Percentiles rank a stretch among this genome's conserved stretches.
phyloP scores from a whole-genome alignment of 306 rosid species.

The Corylus avellana region DNA sequence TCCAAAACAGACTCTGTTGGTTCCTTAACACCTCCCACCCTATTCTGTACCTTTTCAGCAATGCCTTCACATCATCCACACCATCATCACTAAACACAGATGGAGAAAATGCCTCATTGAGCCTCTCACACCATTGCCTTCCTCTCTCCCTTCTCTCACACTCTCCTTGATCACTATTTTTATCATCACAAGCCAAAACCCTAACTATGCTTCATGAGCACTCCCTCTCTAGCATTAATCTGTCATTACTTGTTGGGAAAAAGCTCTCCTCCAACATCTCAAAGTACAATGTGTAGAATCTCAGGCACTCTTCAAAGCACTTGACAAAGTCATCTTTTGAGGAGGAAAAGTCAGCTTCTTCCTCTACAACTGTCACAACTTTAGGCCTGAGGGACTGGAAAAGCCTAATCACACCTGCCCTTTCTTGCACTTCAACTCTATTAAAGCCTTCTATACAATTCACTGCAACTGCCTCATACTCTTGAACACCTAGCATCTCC shows the following conservation, averaged over 20 bases:
- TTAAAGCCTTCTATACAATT: slow-evolving; percentile 73
- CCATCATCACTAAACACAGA: slow-evolving; percentile 70
- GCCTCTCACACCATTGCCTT: slow-evolving; percentile 62
- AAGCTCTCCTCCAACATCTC: slow-evolving; percentile 85
- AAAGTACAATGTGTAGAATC: slow-evolving; percentile 69
- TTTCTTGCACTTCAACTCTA: slow-evolving; percentile 49
- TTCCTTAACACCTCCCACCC: slow-evolving; percentile 54
- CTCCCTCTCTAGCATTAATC: slow-evolving; percentile 69
- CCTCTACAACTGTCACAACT: slow-evolving; percentile 78
- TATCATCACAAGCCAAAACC: slow-evolving; percentile 64
- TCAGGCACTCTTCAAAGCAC: slow-evolving; percentile 76
- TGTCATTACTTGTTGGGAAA: slow-evolving; percentile 63
- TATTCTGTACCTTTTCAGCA: slow-evolving; percentile 63
- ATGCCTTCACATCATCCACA: slow-evolving; percentile 77
- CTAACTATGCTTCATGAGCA: slow-evolving; percentile 70
- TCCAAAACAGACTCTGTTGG: no score
- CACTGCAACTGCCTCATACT: slow-evolving; percentile 65
- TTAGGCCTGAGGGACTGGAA: slow-evolving; percentile 55
- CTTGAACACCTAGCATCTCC: slow-evolving; percentile 56
- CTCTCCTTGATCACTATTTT: slow-evolving; percentile 27
- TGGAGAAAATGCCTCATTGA: slow-evolving; percentile 43
- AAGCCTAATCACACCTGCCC: slow-evolving; percentile 41
- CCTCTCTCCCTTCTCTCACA: slow-evolving; percentile 80
- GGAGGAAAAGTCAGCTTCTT: slow-evolving; percentile 62
- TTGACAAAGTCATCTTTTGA: slow-evolving; percentile 43